Percentiles rank a stretch among this genome's conserved stretches.
These are phyloP conservation scores for Nematodospora valgi DNA, from an alignment of 805 yeast genomes.

Conservation along the genomic window DNA sequence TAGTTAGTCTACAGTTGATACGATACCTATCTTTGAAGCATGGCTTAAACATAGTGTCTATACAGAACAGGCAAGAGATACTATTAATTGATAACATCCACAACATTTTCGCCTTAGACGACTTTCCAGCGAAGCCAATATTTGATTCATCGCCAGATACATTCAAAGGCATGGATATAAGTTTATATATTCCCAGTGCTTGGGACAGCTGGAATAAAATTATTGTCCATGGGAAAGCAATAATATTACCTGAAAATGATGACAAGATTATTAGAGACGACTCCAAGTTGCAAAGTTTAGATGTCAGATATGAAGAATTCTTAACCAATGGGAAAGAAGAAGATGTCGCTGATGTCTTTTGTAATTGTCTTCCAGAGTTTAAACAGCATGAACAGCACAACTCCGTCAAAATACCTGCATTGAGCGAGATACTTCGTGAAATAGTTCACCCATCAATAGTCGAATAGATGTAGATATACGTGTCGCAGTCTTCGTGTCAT, in stretches of 20 bases:
- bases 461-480: not conserved
- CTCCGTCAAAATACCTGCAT: not conserved
- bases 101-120: constrained; percentile 6
- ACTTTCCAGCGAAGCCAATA: constrained; percentile 14
- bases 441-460: constrained; percentile 1
- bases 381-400: not conserved
- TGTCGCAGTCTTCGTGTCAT: no score
- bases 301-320: constrained; percentile 5
- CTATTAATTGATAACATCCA: not conserved
- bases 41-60: constrained; percentile 19
- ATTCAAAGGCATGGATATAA: constrained; percentile 7
- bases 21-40: constrained; percentile 31
- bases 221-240: constrained; percentile 25
- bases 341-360: not conserved
- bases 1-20: constrained; percentile 32
- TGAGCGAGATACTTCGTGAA: not conserved
- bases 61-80: not conserved
- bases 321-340: not conserved
- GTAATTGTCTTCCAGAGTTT: not conserved
- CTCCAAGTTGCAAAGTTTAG: constrained; percentile 15
- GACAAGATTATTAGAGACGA: constrained; percentile 20
- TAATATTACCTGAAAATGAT: constrained; percentile 13
- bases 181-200: constrained; percentile 42
- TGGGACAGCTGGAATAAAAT: constrained; percentile 56
- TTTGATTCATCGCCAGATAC: constrained; percentile 8